A percentile compares a stretch with the other conserved stretches of the same genome.
Evolutionary conservation across 2,329 filamentous ascomycete genomes (phyloP).

Genomic region (Hypoxylon sp.): DNA sequence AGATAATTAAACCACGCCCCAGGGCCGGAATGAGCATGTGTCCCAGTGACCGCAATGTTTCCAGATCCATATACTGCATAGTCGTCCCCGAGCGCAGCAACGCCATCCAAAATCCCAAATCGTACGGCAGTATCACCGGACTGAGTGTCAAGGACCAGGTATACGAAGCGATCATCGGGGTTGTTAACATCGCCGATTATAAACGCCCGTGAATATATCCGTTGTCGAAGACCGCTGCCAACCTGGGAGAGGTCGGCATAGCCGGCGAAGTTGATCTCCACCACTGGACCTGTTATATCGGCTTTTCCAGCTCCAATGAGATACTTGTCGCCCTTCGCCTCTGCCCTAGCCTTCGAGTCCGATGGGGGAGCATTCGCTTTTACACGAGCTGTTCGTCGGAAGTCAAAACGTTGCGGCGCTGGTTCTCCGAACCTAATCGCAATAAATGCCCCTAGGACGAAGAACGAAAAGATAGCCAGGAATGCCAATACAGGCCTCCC

Average conservation of each 20-base stretch:
- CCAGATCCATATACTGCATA: slow-evolving; percentile 79
- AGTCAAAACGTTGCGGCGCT: slow-evolving; percentile 28
- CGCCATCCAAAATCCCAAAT: slow-evolving; percentile 79
- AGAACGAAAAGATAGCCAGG: slow-evolving; percentile 47
- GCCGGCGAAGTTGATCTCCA: slow-evolving; percentile 90
- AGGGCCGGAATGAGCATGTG: slow-evolving; percentile 88
- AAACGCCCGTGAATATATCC: slow-evolving; percentile 86
- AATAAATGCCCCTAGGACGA: slow-evolving; percentile 48
- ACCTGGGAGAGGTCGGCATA: slow-evolving; percentile 82
- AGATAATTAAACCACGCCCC: slow-evolving; percentile 94
- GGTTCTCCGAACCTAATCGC: slow-evolving; percentile 34
- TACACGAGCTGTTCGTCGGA: slow-evolving; percentile 28
- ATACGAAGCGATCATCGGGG: slow-evolving; percentile 77
- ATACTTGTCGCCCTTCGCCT: slow-evolving; percentile 53
- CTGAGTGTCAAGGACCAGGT: slow-evolving; percentile 85
- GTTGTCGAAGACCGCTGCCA: slow-evolving; percentile 84
- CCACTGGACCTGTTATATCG: slow-evolving; percentile 74
- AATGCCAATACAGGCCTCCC: slow-evolving; percentile 41
- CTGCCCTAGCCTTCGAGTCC: slow-evolving; percentile 33
- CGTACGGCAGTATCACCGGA: slow-evolving; percentile 87
- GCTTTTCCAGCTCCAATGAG: slow-evolving; percentile 62
- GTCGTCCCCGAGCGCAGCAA: slow-evolving; percentile 72
- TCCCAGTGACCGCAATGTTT: slow-evolving; percentile 89
- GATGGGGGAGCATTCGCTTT: slow-evolving; percentile 23
- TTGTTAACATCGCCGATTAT: slow-evolving; percentile 76